Evolutionary conservation across 371 early-diverging fungal genomes (phyloP).

Genomic region (Apophysomyces elegans): DNA sequence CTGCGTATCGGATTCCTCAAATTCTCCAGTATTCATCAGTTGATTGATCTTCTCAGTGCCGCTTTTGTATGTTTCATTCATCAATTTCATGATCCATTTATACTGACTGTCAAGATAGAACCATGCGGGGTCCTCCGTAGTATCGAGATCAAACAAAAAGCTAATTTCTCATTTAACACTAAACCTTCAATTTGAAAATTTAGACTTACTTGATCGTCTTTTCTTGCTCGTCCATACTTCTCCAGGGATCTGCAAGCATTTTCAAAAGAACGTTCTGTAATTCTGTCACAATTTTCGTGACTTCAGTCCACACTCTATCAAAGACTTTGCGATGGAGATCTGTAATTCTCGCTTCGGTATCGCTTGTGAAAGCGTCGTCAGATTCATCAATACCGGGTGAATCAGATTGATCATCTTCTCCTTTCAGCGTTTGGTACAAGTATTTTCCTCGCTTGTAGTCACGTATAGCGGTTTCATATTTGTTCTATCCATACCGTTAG

Average conservation of each 20-base stretch:
- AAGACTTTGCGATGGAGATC: conserved; percentile 83
- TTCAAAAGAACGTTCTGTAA: conserved; percentile 73
- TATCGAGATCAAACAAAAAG: conserved; percentile 80
- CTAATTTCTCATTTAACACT: conserved; percentile 32
- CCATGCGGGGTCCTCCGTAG: conserved; percentile 88
- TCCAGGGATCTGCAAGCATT: conserved; percentile 79
- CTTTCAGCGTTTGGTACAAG: conserved; percentile 58
- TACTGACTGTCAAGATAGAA: conserved; percentile 89
- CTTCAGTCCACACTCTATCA: conserved; percentile 94
- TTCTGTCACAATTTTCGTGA: conserved; percentile 78
- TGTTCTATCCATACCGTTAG: conserved; percentile 52
- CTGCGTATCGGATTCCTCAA: conserved; percentile 36
- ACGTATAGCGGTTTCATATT: conserved; percentile 90
- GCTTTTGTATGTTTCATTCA: conserved; percentile 67
- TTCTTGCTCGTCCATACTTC: conserved; percentile 90
- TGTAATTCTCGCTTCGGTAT: conserved; percentile 40
- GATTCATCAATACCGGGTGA: conserved; percentile 11
- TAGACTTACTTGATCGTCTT: conserved; percentile 75
- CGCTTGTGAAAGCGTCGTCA: conserved; percentile 15
- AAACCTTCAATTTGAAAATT: conserved; percentile 14
- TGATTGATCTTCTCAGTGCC: conserved; percentile 51
- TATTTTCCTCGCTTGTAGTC: conserved; percentile 94
- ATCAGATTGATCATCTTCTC: conserved; percentile 27
- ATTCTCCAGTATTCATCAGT: conserved; percentile 22
- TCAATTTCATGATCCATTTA: conserved; percentile 81